A percentile compares a stretch with the other conserved stretches of the same genome.
These are phyloP conservation scores for Amanita phalloides DNA, from an alignment of 768 basidiomycete genomes.

Conservation along the genomic window DNA sequence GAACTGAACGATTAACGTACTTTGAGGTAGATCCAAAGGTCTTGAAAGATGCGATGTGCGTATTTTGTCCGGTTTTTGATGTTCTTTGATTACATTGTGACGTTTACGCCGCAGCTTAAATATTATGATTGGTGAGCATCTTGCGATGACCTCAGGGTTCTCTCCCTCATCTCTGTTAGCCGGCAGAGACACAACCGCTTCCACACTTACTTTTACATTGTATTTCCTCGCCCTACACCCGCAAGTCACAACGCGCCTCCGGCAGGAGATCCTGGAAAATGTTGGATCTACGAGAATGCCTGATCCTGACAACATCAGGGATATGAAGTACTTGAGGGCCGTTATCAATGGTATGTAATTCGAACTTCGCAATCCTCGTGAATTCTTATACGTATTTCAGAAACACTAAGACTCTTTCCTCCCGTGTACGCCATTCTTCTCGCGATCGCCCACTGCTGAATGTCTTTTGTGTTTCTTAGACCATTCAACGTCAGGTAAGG, in stretches of 20 bases:
- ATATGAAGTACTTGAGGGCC: constrained; percentile 54
- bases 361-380: not conserved
- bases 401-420: constrained; percentile 49
- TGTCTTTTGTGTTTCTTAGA: constrained; percentile 10
- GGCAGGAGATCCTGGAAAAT: constrained; percentile 42
- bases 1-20: not conserved
- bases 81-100: not conserved
- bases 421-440: constrained; percentile 27
- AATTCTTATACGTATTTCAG: constrained; percentile 13
- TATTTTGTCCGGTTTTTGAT: not conserved
- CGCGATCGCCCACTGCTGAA: too few species aligned
- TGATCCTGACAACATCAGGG: constrained; percentile 43
- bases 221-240: constrained; percentile 46
- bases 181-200: constrained; percentile 35
- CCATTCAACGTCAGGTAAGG: constrained; percentile 40
- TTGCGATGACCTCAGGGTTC: too few species aligned
- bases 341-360: constrained; percentile 44
- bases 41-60: constrained; percentile 36
- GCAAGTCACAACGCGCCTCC: constrained; percentile 31
- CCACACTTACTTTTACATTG: constrained; percentile 30
- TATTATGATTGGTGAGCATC: constrained; percentile 29
- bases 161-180: constrained; percentile 13
- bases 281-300: constrained; percentile 40
- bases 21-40: constrained; percentile 25
- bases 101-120: constrained; percentile 21